Evolutionary conservation across 305 asterid genomes (phyloP).

Genomic region (Fraxinus latifolia): DNA sequence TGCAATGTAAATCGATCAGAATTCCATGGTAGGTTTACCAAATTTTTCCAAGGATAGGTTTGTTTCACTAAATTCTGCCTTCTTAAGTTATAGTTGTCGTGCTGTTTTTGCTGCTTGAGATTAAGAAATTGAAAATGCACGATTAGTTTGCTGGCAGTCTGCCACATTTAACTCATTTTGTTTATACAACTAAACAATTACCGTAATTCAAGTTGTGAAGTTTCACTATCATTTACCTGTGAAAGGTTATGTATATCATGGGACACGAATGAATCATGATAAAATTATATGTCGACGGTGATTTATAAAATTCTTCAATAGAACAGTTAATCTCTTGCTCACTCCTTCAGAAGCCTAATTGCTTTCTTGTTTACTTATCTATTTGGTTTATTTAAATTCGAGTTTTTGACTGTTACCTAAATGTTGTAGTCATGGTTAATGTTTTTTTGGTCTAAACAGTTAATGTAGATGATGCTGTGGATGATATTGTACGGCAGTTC

Average conservation of each 20-base stretch:
- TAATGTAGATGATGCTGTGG: conserved; percentile 85
- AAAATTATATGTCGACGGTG: background rate
- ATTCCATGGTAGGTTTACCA: background rate
- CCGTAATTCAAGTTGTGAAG: background rate
- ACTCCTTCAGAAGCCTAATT: background rate
- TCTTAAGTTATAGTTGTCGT: background rate
- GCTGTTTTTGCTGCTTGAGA: conserved; percentile 1
- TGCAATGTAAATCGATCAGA: background rate
- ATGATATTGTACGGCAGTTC: conserved; percentile 82
- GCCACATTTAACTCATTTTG: background rate
- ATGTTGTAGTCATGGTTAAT: conserved; percentile 10
- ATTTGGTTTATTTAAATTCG: background rate
- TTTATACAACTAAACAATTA: background rate
- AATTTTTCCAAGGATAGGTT: background rate
- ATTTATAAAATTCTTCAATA: background rate
- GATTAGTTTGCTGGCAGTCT: background rate
- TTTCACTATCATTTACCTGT: background rate
- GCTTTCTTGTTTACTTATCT: conserved; percentile 10
- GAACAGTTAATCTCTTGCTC: conserved; percentile 7
- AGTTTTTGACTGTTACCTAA: background rate
- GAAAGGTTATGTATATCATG: background rate
- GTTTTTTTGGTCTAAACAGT: conserved; percentile 40
- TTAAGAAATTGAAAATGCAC: background rate
- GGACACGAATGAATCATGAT: background rate
- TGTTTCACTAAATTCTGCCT: background rate